A percentile compares a stretch with the other conserved stretches of the same genome.
Evolutionary conservation across 768 basidiomycete species (phyloP).

Genomic region (Kondoa subrosea): DNA sequence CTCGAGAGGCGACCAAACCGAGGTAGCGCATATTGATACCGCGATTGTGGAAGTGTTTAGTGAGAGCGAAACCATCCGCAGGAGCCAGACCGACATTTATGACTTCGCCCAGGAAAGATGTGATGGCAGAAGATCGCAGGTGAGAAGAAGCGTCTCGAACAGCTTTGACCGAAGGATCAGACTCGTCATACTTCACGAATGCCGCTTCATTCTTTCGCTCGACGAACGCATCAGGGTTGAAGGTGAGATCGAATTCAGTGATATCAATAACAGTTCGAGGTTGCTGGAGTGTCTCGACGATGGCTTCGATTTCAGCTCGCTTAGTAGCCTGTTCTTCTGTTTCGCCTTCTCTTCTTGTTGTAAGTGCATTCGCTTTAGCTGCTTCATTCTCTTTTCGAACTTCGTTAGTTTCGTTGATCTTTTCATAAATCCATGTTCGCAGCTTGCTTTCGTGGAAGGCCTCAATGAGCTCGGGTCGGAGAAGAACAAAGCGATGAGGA

Average conservation of each 20-base stretch:
- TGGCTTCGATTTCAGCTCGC: constrained; percentile 3
- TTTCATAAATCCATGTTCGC: constrained; percentile 32
- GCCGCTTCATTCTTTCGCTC: constrained; percentile 26
- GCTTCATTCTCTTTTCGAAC: constrained; percentile 15
- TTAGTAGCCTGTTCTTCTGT: constrained; percentile 8
- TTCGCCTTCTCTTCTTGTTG: constrained; percentile 18
- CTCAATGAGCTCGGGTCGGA: constrained; percentile 36
- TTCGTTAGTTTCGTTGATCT: constrained; percentile 27
- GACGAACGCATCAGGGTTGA: constrained; percentile 38
- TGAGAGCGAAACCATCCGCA: constrained; percentile 34
- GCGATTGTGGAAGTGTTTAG: constrained; percentile 32
- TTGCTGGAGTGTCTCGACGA: constrained; percentile 4
- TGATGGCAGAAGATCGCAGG: constrained; percentile 31
- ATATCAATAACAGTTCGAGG: constrained; percentile 32
- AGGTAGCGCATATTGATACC: constrained; percentile 40
- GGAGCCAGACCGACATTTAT: constrained; percentile 28
- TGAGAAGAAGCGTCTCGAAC: constrained; percentile 36
- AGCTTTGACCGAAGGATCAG: constrained; percentile 33
- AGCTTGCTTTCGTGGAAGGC: constrained; percentile 35
- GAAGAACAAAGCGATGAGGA: constrained; percentile 35
- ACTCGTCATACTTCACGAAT: constrained; percentile 28
- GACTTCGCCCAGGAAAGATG: constrained; percentile 28
- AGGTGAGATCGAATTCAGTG: constrained; percentile 33
- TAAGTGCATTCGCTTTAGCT: constrained; percentile 6
- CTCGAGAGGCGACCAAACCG: constrained; percentile 25